These are phyloP conservation scores for Juglanconis juglandina DNA, from an alignment of 2,329 filamentous ascomycete genomes.

Conservation along the genomic window DNA sequence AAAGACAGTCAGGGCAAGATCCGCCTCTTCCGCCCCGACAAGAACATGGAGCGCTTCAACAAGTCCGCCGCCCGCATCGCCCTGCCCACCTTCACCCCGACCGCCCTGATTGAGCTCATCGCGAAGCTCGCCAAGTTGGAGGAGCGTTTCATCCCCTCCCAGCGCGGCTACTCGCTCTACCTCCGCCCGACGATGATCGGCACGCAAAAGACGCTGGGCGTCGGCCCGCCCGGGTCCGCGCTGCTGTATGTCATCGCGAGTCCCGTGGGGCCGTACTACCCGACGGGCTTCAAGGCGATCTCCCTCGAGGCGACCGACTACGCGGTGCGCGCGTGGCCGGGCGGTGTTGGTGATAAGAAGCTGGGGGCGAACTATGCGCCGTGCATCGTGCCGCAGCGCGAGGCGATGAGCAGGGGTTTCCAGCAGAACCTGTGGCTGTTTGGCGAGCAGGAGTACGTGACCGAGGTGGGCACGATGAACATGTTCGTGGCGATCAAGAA, in stretches of 20 bases:
- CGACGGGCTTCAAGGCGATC: constrained; percentile 95
- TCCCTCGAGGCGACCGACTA: constrained; percentile 95
- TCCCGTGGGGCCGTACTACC: constrained; percentile 96
- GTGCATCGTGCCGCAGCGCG: constrained; percentile 92
- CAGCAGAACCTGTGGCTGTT: constrained; percentile 99
- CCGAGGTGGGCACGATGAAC: constrained; percentile 99
- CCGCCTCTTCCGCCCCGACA: constrained; percentile 88
- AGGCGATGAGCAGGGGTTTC: constrained; percentile 86
- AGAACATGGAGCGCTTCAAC: constrained; percentile 95
- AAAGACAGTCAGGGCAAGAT: constrained; percentile 76
- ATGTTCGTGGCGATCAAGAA: constrained; percentile 85
- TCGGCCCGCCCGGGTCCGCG: constrained; percentile 86
- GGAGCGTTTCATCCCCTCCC: constrained; percentile 81
- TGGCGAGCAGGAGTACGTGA: constrained; percentile 90
- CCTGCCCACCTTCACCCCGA: constrained; percentile 76
- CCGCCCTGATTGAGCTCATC: constrained; percentile 76
- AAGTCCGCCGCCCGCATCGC: constrained; percentile 88
- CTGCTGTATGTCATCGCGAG: constrained; percentile 93
- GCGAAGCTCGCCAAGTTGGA: constrained; percentile 76
- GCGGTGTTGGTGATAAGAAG: constrained; percentile 97
- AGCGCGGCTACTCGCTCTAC: constrained; percentile 89
- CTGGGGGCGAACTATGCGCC: constrained; percentile 99
- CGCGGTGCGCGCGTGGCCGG: constrained; percentile 94
- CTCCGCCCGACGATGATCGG: constrained; percentile 95
- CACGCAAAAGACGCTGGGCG: constrained; percentile 89